These are phyloP conservation scores for Beauveria australis DNA, from an alignment of 2,329 filamentous ascomycete genomes.

Conservation along the genomic window DNA sequence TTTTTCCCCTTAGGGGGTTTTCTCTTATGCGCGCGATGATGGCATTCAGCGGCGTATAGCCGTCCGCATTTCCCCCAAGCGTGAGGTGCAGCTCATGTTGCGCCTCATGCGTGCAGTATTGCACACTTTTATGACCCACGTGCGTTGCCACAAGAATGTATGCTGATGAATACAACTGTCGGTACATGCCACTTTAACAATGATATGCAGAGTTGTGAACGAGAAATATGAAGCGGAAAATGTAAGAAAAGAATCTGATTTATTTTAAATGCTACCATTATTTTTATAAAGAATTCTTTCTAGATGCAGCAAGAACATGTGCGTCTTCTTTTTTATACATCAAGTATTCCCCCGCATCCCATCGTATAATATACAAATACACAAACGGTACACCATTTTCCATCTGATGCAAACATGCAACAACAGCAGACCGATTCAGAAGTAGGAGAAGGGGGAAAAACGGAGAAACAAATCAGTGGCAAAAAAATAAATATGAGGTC, in stretches of 20 bases:
- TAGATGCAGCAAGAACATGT: background rate
- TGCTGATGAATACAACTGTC: too few relatives aligned
- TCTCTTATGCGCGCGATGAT: background rate
- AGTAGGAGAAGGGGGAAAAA: background rate
- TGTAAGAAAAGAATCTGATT: background rate
- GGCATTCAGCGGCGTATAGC: background rate
- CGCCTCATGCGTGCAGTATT: background rate
- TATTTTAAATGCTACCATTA: background rate
- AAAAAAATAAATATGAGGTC: background rate
- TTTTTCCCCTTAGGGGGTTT: background rate
- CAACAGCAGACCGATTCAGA: background rate
- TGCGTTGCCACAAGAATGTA: too few relatives aligned
- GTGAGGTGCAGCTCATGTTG: background rate
- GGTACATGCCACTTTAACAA: too few relatives aligned
- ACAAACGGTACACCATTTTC: background rate
- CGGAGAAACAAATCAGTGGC: background rate
- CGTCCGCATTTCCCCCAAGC: background rate
- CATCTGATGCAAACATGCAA: background rate
- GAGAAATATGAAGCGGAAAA: too few relatives aligned
- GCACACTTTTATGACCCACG: too few relatives aligned
- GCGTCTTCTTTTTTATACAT: background rate
- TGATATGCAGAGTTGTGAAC: too few relatives aligned
- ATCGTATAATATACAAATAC: constrained; percentile 1
- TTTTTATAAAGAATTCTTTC: background rate
- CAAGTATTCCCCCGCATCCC: background rate